These are phyloP conservation scores for Rhodotorula toruloides DNA, from an alignment of 768 basidiomycete species.

Conservation along the genomic window DNA sequence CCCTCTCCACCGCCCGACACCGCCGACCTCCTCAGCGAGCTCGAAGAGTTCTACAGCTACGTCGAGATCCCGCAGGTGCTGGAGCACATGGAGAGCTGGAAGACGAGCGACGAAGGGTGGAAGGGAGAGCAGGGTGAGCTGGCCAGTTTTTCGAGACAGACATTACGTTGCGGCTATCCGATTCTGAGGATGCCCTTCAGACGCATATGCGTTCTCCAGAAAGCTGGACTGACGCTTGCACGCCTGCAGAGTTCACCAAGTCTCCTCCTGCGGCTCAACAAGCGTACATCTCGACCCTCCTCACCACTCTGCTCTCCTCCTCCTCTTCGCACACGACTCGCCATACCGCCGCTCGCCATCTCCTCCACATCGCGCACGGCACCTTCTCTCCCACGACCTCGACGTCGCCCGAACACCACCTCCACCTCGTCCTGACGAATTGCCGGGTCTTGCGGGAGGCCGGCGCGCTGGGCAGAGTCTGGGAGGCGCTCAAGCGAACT, in stretches of 20 bases:
- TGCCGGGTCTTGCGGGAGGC: conserved; percentile 75
- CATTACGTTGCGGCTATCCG: no score
- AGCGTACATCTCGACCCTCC: conserved; percentile 68
- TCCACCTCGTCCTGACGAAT: conserved; percentile 94
- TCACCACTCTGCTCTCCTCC: conserved; percentile 82
- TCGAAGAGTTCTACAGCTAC: conserved; percentile 97
- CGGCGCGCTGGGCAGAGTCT: conserved; percentile 74
- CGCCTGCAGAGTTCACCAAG: conserved; percentile 70
- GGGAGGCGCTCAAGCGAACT: conserved; percentile 85
- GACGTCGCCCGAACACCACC: conserved; percentile 85
- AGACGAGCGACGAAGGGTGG: conserved; percentile 22
- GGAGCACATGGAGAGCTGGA: conserved; percentile 37
- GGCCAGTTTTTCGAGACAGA: neutral
- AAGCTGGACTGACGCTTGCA: neutral
- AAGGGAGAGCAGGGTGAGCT: conserved; percentile 26
- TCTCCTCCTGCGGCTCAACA: conserved; percentile 59
- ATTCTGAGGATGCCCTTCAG: no score
- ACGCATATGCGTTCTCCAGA: no score
- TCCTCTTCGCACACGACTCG: conserved; percentile 58
- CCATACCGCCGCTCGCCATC: conserved; percentile 74
- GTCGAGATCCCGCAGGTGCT: conserved; percentile 84
- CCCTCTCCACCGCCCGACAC: conserved; percentile 57
- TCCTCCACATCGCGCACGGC: conserved; percentile 91
- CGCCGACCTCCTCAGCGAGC: conserved; percentile 89
- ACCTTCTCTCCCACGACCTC: conserved; percentile 49